Base-by-base conservation (phyloP, 441 rosid species). In the Macaranga tanarius region DNA sequence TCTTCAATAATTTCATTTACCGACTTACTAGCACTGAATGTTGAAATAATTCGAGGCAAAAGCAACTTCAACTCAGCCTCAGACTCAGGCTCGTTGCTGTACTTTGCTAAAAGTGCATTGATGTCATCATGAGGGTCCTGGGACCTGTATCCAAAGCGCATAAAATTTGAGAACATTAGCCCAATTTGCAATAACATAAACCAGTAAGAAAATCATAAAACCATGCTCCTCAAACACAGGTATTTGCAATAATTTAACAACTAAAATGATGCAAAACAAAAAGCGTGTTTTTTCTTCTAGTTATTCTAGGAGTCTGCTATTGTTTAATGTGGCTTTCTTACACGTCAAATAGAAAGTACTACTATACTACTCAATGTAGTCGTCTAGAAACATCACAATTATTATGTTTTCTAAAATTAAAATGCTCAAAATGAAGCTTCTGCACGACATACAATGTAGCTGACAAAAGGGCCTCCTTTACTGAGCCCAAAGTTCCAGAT, bases 381-480 rank as follows among this genome's bases (percentile, higher is more conserved):
- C 4, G n/a, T 48, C 26, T 52, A 22, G 26, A 23, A 66, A 13
- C 22, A 45, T 15, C 11, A 48, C 12, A 25, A 40, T 0, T 54
- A 19, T 38, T 52, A n/a, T 57, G 63, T 65, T 50, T 38, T 26
- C 20, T 58, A 31, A 69, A 67, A 25, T 15, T 42, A 66, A 72
- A 72, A 57, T 31, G 4, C 26, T 56, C 5, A 38, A 73, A 72
- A 70, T 28, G 72, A 58, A 73, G 50, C 51, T 61, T 58, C 28
- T 59, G 5, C 1, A 72, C 62, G 52, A 79, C 71, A 31, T 89
- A 95, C 99, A 92, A 64, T 83, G 82, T 63, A 82, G 77, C 66
- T 7, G 87, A 78, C 73, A 95, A 80, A 72, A 95, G 83, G 73
- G 84, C 87, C 77, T 91, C 90, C 80, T 87, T 95, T 67, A 95